Conservation (phyloP, 176 grass and related monocot genomes). For the Avena insularis region DNA sequence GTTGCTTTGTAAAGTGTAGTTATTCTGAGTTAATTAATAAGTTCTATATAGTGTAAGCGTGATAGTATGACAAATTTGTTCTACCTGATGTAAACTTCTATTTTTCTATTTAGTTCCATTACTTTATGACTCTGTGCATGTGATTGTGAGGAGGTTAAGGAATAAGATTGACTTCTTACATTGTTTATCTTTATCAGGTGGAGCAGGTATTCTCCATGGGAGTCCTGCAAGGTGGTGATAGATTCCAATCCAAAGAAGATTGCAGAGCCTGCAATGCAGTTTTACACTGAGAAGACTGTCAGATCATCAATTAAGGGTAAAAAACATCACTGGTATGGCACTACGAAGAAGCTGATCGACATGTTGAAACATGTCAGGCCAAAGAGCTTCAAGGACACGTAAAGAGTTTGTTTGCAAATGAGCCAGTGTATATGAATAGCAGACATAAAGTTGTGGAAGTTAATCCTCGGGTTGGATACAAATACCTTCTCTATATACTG, state of each 20-base stretch:
- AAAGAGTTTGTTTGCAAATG: constrained; percentile 58
- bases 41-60: not conserved
- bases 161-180: constrained; percentile 28
- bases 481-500: no score
- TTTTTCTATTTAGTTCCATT: constrained; percentile 20
- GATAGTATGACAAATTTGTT: constrained; percentile 1
- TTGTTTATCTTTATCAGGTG: constrained; percentile 45
- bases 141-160: constrained; percentile 9
- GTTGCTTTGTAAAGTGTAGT: not conserved
- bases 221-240: constrained; percentile 32
- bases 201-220: constrained; percentile 58
- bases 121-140: constrained; percentile 29
- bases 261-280: constrained; percentile 50
- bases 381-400: constrained; percentile 70
- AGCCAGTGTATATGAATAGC: constrained; percentile 48
- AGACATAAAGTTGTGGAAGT: no score
- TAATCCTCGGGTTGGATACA: no score
- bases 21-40: constrained; percentile 9
- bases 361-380: constrained; percentile 64
- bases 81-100: not conserved
- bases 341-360: constrained; percentile 63
- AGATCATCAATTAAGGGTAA: constrained; percentile 59
- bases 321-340: constrained; percentile 69
- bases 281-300: constrained; percentile 58
- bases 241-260: constrained; percentile 60